phyloP scores from a whole-genome alignment of 2,329 filamentous ascomycete genomes.

The Phialophora macrospora region DNA sequence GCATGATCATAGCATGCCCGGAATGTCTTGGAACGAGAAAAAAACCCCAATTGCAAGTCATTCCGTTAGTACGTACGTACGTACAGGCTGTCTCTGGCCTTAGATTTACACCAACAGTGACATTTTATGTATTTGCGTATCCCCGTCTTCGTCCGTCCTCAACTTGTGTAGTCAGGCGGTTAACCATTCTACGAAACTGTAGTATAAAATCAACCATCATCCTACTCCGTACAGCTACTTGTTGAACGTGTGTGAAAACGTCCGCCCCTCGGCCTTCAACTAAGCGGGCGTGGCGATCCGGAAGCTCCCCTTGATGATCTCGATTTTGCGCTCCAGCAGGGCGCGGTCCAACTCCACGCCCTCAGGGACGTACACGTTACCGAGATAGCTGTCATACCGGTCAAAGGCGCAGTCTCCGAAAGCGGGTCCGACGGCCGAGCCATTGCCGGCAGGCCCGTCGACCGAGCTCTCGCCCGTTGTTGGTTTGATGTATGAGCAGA shows the following conservation, averaged over 20 bases:
- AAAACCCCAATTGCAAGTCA: background rate
- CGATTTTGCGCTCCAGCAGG: constrained; percentile 40
- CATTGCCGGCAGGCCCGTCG: background rate
- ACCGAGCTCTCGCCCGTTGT: background rate
- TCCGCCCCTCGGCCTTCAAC: background rate
- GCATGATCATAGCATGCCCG: background rate
- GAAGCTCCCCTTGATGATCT: constrained; percentile 37
- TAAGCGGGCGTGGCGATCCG: background rate
- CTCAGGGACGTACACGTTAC: constrained; percentile 39
- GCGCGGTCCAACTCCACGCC: constrained; percentile 38
- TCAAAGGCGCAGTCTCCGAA: constrained; percentile 44
- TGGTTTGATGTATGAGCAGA: constrained; percentile 44
- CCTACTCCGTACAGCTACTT: background rate
- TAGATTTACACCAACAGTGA: background rate
- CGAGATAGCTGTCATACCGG: constrained; percentile 42
- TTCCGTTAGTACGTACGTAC: background rate
- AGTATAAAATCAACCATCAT: background rate
- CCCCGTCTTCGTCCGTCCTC: background rate
- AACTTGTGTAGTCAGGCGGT: background rate
- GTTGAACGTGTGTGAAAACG: background rate
- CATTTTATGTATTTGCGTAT: background rate
- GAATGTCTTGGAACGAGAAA: background rate
- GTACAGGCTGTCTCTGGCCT: background rate
- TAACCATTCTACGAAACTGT: background rate
- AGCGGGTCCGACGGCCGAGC: background rate